Evolutionary conservation across 2,329 filamentous ascomycete species (phyloP), one percentile per base, ranked within the genome.

Genomic region (Xylariomycetidae sp.): DNA sequence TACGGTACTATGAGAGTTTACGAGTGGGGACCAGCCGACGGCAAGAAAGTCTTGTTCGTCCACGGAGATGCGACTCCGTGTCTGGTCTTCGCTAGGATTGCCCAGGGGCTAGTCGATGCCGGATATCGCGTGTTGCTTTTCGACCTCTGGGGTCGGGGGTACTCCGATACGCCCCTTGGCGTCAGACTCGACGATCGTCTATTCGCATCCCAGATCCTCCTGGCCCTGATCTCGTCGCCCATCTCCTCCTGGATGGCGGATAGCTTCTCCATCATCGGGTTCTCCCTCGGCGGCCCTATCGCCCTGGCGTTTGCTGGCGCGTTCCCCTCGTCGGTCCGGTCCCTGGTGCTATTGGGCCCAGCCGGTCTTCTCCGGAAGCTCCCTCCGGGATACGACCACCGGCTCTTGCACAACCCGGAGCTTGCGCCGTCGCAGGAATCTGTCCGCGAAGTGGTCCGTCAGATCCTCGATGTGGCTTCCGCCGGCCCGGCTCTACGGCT

Each of bases 1-100:
- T 54, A 54, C 20, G 55, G 55, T 13, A 31, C 33, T 10, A 55
- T 57, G 44, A 42, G 51, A 25, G 51, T 54, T 4, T 56, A 57
- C 16, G 55, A 58, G 34, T 58, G 54, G 54, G 54, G 55, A 4
- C 42, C 45, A 10, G 36, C 25, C 23, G 27, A 30, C 14, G 54
- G 55, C 9, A 38, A 42, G 18, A 58, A 54, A 22, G 45, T 57
- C 19, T 34, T 57, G 20, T 39, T 57, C 8, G 40, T 57, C 5
- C 54, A 57, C 33, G 52, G 54, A 22, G 51, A 53, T 36, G 44
- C 48, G 10, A 58, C 51, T 6, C 52, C 51, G 8, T 38, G 36
- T 18, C 19, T 47, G 11, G 33, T 51, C 16, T 45, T 54, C 10
- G 40, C 44, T 18, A 45, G 45, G 6, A 42, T 57, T 19, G 53